Base-by-base conservation (phyloP, 805 yeast species). In the Candida montana region DNA sequence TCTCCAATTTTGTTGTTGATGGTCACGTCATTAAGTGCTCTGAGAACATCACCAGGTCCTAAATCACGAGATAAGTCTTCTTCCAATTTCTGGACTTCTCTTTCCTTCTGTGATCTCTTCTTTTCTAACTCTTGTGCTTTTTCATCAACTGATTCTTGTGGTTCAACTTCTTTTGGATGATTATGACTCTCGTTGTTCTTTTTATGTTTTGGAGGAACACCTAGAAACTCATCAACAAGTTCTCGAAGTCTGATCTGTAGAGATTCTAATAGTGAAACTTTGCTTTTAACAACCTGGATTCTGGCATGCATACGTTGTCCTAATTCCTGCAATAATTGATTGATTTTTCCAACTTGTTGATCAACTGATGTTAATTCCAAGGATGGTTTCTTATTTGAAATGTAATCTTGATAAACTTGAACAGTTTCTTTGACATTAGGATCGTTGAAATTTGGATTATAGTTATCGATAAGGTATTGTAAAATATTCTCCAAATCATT, bases 391-490 rank as follows among this genome's bases (percentile, higher is more conserved):
- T 41, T 41, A 18, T 40, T 40, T 15, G 47, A 37, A 8, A 40
- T 15, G 34, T 73, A 77, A 47, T 79, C 76, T 34, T 74, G 75
- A 55, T 61, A 82, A 0, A 66, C 54, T 19, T 67, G 63, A 5
- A 81, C 81, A 0, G 85, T 75, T 13, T 63, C 69, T 53, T 81
- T 81, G 7, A 84, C 91, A 0, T 82, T 84, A 9, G 73, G 68
- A 59, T 84, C 90, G 55, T 84, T 84, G 64, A 82, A 82, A 57
- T 84, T 83, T 32, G 86, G 89, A 53, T 84, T 83, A 54, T 82
- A 81, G 43, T 79, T 71, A 6, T 68, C 57, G 7, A 69, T 57
- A 56, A 83, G 61, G 33, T 68, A 66, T 1, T 58, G 51, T 51
- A 83, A 61, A 7, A 76, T 57, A 0, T 42, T 35, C 46, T 77